phyloP scores from a whole-genome alignment of 2,329 filamentous ascomycete genomes.

The Microdochium bolleyi region DNA sequence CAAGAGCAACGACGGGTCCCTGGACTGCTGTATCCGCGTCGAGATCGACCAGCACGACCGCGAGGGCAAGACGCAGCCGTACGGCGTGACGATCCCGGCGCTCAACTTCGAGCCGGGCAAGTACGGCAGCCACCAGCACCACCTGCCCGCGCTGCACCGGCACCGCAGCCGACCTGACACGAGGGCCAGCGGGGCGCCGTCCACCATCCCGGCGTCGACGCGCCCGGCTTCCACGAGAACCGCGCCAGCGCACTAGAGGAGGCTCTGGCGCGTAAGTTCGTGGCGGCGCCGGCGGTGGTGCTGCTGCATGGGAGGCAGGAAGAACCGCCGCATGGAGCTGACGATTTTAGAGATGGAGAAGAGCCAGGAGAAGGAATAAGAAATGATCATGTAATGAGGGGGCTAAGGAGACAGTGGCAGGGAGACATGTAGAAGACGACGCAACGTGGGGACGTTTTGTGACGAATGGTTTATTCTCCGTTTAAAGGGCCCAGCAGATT shows the following conservation, averaged over 20 bases:
- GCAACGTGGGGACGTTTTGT: too few relatives aligned
- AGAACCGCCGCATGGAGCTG: not conserved
- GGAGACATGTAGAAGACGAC: too few relatives aligned
- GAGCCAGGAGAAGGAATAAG: not conserved
- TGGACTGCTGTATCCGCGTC: slow-evolving; percentile 80
- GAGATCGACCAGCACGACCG: slow-evolving; percentile 81
- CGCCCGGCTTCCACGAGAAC: not conserved
- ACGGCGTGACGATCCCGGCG: slow-evolving; percentile 78
- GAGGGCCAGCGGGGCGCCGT: slow-evolving; percentile 5
- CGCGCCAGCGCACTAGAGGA: not conserved
- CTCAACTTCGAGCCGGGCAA: slow-evolving; percentile 32
- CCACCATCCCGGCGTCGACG: not conserved
- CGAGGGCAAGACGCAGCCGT: slow-evolving; percentile 70
- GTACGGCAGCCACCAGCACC: slow-evolving; percentile 14
- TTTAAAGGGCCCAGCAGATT: too few relatives aligned
- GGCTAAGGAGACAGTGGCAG: too few relatives aligned
- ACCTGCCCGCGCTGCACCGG: slow-evolving; percentile 12
- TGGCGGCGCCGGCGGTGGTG: not conserved
- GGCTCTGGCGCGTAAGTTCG: not conserved
- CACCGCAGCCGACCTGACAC: slow-evolving; percentile 17
- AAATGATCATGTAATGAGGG: not conserved
- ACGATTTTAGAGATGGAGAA: not conserved
- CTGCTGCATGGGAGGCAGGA: not conserved
- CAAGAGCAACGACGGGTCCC: slow-evolving; percentile 45
- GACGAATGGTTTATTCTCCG: too few relatives aligned